Percentiles rank a stretch among this genome's conserved stretches.
Conservation (phyloP, 2,329 filamentous ascomycete species). For the Aspergillus candidus region DNA sequence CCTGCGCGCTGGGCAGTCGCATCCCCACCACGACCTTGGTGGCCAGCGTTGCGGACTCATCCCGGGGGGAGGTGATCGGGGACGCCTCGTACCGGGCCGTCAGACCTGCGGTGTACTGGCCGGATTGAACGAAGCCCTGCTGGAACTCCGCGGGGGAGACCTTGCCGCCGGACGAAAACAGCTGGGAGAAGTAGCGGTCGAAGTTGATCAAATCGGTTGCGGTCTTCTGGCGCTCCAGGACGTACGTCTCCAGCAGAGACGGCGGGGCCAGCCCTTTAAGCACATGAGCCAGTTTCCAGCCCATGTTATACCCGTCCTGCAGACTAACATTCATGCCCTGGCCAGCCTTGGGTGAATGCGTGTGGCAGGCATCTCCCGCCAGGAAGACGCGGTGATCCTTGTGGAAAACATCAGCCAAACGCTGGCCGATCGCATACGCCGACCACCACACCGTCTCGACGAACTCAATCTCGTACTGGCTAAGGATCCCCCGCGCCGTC, state of each 20-base stretch:
- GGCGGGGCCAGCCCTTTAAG: conserved; percentile 41
- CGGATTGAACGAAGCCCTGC: conserved; percentile 53
- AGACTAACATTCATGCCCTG: conserved; percentile 53
- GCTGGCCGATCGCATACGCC: conserved; percentile 64
- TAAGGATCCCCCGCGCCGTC: conserved; percentile 48
- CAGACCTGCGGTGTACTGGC: conserved; percentile 56
- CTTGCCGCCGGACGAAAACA: conserved; percentile 45
- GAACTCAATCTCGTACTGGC: conserved; percentile 51
- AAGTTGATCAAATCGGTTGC: conserved; percentile 57
- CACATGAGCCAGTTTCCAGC: conserved; percentile 53
- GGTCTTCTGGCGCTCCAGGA: conserved; percentile 47
- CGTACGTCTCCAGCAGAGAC: conserved; percentile 48
- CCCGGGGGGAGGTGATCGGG: conserved; percentile 36
- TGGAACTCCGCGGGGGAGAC: conserved; percentile 47
- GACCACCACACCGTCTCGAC: conserved; percentile 61
- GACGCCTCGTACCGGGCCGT: conserved; percentile 51
- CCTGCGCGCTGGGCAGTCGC: conserved; percentile 50
- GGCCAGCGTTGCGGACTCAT: conserved; percentile 32
- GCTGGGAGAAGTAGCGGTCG: conserved; percentile 49
- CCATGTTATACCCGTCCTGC: conserved; percentile 57
- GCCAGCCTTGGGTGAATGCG: conserved; percentile 65
- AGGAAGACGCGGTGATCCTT: conserved; percentile 62
- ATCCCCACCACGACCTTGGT: conserved; percentile 41
- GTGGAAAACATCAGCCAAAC: conserved; percentile 64
- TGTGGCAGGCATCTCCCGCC: conserved; percentile 62